Evolutionary conservation across 192 early-diverging fungal species (phyloP), one percentile per base, ranked within the genome.

Genomic region (Paraglomus brasilianum): DNA sequence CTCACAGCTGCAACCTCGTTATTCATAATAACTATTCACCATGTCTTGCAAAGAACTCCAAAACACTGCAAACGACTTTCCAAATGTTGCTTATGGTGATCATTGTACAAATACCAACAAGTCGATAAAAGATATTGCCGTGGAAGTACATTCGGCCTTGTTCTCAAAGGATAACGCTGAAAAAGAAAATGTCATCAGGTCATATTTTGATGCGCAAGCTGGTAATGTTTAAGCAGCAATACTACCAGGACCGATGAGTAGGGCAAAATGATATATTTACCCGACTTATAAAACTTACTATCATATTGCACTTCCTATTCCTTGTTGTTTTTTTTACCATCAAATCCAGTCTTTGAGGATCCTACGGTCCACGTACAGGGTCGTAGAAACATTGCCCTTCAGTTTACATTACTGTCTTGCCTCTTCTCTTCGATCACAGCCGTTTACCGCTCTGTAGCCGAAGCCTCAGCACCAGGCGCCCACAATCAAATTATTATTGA

Each of bases 291-390:
- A 5, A 36, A 38, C 11, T 42, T 48, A 48, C 2, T 21, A 42
- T 47, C 52, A 36, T 66, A 46, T 60, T 5, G 14, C 38, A 45
- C 46, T 44, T 66, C 52, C 24, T 11, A 55, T 55, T 24, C n/a
- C n/a, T 11, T 7, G 5, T 55, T 21, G 8, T 11, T 55, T 55
- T 7, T 21, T 55, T 6, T 21, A 21, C 8, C n/a, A 15, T 11
- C n/a, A 11, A 7, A 55, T 21, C 8, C 8, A 69, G 67, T 69
- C 10, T 69, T 69, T 11, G 67, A 69, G 24, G 48, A 69, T 69
- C 67, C 67, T 9, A 17, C 58, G 30, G n/a, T 69, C 5, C 8
- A 49, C 5, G 52, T 57, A 13, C 21, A 56, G 39, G 46, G 45
- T 8, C 67, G 58, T 46, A 13, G 21, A 5, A 30, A 69, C 6